Base-by-base conservation (phyloP, 345 rosid species). In the Hypericum perforatum region DNA sequence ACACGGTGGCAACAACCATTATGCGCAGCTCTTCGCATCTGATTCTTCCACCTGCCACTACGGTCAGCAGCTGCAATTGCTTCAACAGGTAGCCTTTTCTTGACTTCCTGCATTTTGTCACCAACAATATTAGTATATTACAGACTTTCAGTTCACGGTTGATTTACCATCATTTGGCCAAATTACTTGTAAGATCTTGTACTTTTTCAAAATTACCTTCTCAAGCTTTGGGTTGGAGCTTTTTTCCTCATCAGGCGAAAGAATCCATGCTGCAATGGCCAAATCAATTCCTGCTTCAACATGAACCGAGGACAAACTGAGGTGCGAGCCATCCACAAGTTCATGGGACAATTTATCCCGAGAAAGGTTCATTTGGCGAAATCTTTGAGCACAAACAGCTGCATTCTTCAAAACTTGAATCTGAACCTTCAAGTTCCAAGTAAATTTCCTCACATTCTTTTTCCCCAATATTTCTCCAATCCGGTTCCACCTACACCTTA, bases 231-330 rank as follows among this genome's bases (percentile, higher is more conserved):
- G 96, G 59, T 70, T 70, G 57, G 96, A 82, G 72, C 78, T 81
- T 74, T 84, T 85, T 79, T 81, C 95, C 60, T 91, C 96, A 73
- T 91, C 96, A 44, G 98, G 96, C 98, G 95, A 91, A 60, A 91
- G 82, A 79, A 91, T 74, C 98, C 98, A 91, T 9, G 83, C 78
- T 63, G 74, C 85, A 39, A 87, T 75, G 62, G 74, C 69, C 80
- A 87, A 57, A 63, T 91, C 96, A 68, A 82, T 63, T 66, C 74
- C 87, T 63, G 75, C 74, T 59, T 66, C 73, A 37, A 88, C 58
- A 61, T 56, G 63, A 56, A 82, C 58, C 0, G 83, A 65, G 13
- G 92, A 53, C 74, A 90, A 65, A 52, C 62, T 43, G 37, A 82
- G 57, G 77, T 66, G 72, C 39, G 82, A 79, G 62, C 63, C 77